These are phyloP conservation scores for Kuraishia capsulata DNA, from an alignment of 805 yeast species.

Conservation along the genomic window DNA sequence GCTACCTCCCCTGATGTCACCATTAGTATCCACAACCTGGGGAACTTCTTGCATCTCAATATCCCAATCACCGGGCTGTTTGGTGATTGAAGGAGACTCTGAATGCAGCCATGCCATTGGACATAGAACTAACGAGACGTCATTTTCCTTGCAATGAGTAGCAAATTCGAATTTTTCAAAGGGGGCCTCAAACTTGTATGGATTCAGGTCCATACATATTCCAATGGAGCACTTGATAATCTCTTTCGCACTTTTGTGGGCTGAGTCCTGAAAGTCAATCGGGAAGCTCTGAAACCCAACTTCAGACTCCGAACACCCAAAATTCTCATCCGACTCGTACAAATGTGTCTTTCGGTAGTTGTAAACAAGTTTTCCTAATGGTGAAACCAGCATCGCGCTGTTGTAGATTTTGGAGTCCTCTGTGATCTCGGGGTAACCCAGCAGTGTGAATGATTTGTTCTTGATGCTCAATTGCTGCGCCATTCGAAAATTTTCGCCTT, in stretches of 20 bases:
- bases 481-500: slow-evolving; percentile 42
- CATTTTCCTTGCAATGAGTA: slow-evolving; percentile 33
- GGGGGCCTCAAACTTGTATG: slow-evolving; percentile 76
- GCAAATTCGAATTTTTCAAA: slow-evolving; percentile 70
- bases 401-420: slow-evolving; percentile 39
- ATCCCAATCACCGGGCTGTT: not conserved
- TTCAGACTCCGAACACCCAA: slow-evolving; percentile 74
- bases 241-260: no score
- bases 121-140: slow-evolving; percentile 49
- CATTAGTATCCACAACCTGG: not conserved
- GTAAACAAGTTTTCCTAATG: slow-evolving; percentile 46
- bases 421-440: slow-evolving; percentile 73
- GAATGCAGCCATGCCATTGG: slow-evolving; percentile 85
- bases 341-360: slow-evolving; percentile 72
- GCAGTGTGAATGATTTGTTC: slow-evolving; percentile 54
- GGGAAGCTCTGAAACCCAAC: slow-evolving; percentile 45
- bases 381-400: slow-evolving; percentile 58
- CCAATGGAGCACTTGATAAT: slow-evolving; percentile 52
- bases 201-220: slow-evolving; percentile 91
- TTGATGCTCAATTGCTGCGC: slow-evolving; percentile 44
- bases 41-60: not conserved
- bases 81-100: slow-evolving; percentile 28
- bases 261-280: slow-evolving; percentile 25
- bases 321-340: slow-evolving; percentile 68
- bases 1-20: slow-evolving; percentile 1